These are phyloP conservation scores for Hyaloperonospora brassicae DNA, from an alignment of 352 stramenopile genomes.

Conservation along the genomic window DNA sequence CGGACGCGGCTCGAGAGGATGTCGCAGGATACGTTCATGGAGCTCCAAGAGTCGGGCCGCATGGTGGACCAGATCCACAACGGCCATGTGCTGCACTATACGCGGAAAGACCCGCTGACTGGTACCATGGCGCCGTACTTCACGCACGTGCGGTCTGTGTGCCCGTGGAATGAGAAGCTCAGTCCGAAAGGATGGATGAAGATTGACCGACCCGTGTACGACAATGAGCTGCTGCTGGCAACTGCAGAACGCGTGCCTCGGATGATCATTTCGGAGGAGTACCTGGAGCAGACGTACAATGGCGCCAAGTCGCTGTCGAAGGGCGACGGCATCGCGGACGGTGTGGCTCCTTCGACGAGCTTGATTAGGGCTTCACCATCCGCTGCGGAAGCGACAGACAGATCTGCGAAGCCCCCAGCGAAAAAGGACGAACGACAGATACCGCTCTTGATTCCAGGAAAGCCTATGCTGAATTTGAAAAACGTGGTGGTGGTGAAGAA, in stretches of 20 bases:
- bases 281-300: constrained; percentile 82
- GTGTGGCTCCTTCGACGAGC: constrained; percentile 6
- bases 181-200: constrained; percentile 85
- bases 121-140: constrained; percentile 79
- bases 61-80: constrained; percentile 89
- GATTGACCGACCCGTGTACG: constrained; percentile 83
- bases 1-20: constrained; percentile 81
- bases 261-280: constrained; percentile 87
- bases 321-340: constrained; percentile 8
- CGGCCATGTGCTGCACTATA: constrained; percentile 85
- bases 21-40: constrained; percentile 82
- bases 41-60: constrained; percentile 73
- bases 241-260: constrained; percentile 75
- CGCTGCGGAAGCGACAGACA: background rate
- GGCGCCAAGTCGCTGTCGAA: constrained; percentile 19
- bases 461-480: constrained; percentile 52
- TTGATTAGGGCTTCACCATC: constrained; percentile 6
- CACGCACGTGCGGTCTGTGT: constrained; percentile 84
- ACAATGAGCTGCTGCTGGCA: constrained; percentile 82
- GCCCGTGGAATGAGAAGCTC: constrained; percentile 85
- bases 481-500: constrained; percentile 86
- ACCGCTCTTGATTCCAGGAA: constrained; percentile 38
- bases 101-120: constrained; percentile 58
- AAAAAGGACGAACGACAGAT: constrained; percentile 23
- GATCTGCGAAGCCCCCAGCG: background rate